A percentile compares a stretch with the other conserved stretches of the same genome.
These are phyloP conservation scores for Saccharomycopsis sp. DNA, from an alignment of 805 yeast species.

Conservation along the genomic window DNA sequence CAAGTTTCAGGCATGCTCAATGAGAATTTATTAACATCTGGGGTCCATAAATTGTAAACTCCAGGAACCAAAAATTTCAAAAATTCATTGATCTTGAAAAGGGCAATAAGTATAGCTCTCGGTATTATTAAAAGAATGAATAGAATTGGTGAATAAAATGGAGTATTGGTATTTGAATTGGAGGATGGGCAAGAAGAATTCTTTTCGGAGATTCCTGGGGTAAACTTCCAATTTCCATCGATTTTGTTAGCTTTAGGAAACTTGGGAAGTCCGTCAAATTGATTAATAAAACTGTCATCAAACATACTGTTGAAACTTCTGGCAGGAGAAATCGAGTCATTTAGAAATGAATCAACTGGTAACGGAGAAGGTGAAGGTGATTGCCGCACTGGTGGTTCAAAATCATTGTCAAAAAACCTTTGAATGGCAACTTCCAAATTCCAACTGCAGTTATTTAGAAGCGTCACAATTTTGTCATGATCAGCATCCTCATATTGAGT, in stretches of 20 bases:
- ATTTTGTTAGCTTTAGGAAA: conserved; percentile 33
- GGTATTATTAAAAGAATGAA: conserved; percentile 52
- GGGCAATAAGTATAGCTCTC: conserved; percentile 36
- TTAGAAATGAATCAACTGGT: background rate
- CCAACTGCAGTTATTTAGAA: conserved; percentile 38
- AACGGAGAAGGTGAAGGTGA: background rate
- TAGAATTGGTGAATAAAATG: conserved; percentile 32
- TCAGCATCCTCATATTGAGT: conserved; percentile 33
- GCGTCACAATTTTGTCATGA: conserved; percentile 30
- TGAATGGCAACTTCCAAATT: conserved; percentile 44
- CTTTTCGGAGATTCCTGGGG: conserved; percentile 18
- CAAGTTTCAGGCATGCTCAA: background rate
- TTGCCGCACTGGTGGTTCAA: conserved; percentile 17
- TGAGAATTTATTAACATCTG: conserved; percentile 7
- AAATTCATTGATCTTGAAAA: conserved; percentile 33
- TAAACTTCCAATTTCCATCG: conserved; percentile 32
- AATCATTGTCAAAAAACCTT: conserved; percentile 41
- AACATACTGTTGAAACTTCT: background rate
- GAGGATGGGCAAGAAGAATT: no score
- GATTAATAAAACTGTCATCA: conserved; percentile 4
- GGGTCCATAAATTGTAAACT: conserved; percentile 14
- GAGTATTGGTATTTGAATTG: background rate
- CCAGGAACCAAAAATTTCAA: conserved; percentile 32
- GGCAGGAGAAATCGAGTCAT: background rate
- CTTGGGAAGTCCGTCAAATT: conserved; percentile 28